Base-by-base conservation (phyloP, 805 yeast genomes). In the Ogataea populi-albae region DNA sequence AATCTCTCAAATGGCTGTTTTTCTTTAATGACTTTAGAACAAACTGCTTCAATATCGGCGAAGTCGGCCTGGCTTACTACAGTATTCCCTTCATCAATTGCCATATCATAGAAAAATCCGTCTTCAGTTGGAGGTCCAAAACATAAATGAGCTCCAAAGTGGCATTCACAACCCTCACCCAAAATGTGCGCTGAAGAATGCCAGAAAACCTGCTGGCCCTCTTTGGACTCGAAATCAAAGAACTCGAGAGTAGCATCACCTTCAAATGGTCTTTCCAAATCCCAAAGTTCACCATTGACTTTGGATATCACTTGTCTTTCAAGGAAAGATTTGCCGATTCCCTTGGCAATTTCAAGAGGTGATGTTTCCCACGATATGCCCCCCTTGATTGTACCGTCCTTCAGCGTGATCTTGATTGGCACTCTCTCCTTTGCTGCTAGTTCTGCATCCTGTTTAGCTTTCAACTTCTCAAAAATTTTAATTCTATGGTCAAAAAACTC, bases 121-220 rank as follows among this genome's bases (percentile, higher is more conserved):
- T 91, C 98, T 37, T 82, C 87, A 42, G 96, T 91, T 62, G 98
- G 98, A 21, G 98, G 98, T 49, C 98, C 98, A 46, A 80, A 69
- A 62, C 86, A 79, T 48, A 93, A 78, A 62, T 91, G 96, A 47
- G 95, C 94, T 50, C 97, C 98, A 61, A 82, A 71, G 64, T 87
- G 93, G 63, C 96, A 83, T 69, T 93, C 98, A 70, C 96, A 85
- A 32, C 97, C 91, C 70, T 93, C 98, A 66, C 98, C 98, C 52
- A 93, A 70, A 37, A 93, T 91, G 66, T 93, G 98, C 35, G 98
- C 98, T 49, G 96, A 84, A 3, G 98, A 93, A 64, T 93, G 98
- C 98, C 98, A 93, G 68, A 93, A 93, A 23, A 91, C 98, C 47
- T 80, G 79, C 61, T 82, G 86, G 64, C 98, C 98, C 57, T 89